Evolutionary conservation across 1,139 yeast genomes (phyloP), one percentile per base, ranked within the genome.

Genomic region (Scheffersomyces illinoinensis): DNA sequence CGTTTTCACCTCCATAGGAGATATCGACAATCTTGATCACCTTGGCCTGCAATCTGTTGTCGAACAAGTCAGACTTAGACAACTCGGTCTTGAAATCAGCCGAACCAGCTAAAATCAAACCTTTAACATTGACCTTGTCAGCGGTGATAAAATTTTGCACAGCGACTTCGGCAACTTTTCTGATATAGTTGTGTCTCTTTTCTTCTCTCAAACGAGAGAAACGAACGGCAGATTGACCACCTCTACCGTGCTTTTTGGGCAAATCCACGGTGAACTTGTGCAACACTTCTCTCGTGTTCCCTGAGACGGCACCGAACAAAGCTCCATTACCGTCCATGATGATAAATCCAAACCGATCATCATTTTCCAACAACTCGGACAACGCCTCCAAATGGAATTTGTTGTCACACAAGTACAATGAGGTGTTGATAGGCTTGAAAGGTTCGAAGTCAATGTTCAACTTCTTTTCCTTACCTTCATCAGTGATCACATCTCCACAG

Each of bases 201-300:
- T 96, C 99, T 69, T 95, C 99, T 86, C 99, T 91, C 76, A 95
- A 85, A 84, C 99, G 93, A 53, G 98, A 90, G 83, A 95, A 95
- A 91, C 99, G 98, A 67, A 95, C 76, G 54, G 99, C 99, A 62
- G 99, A 95, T 83, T 95, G 99, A 89, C 99, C 99, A 90, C 99
- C 99, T 85, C 99, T 91, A 70, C 99, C 99, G 83, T 95, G 99
- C 91, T 95, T 95, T 82, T 95, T 95, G 68, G 99, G 99, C 71
- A 95, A 84, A 76, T 95, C 99, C 60, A 95, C 99, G 3, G 97
- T 90, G 79, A 95, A 95, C 77, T 95, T 95, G 78, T 95, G 97
- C 73, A 95, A 82, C 56, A 95, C 91, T 65, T 96, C 98, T 82
- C 99, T 89, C 56, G 97, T 93, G 81, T 95, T 95, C 76, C 99